Evolutionary conservation across 805 yeast species (phyloP), one percentile per base, ranked within the genome.

Genomic region (Lipomyces yamadae): DNA sequence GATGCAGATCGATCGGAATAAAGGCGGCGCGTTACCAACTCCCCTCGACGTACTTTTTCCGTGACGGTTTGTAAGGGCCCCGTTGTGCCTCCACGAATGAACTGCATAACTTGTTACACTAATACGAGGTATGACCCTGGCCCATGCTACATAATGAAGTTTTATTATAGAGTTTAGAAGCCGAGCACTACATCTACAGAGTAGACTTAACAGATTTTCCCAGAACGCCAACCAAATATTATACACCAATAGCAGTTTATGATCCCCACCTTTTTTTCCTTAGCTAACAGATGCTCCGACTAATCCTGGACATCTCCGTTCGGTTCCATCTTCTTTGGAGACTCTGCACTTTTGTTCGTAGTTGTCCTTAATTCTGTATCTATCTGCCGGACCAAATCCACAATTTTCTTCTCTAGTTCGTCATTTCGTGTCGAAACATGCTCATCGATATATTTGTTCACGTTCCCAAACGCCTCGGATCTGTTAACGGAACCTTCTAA

Each of bases 401-500:
- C 68, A 35, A 67, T 58, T 56, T 52, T 56, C 58, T 7, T 24
- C n/a, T 32, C 34, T 24, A 67, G 33, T 8, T 58, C 63, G 15
- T 58, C 60, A 35, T 62, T 66, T 13, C 52, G 32, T 3, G 52
- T 52, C n/a, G 69, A 60, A 4, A 68, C 63, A n/a, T 50, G 58
- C 11, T 66, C 70, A 15, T 67, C 71, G n/a, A 70, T 70, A 35
- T 70, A 72, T 15, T 53, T 59, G 30, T 66, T 66, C 8, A 72
- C 71, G 8, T 59, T 53, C 11, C 62, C 61, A 33, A 60, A 60
- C 5, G 72, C 72, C 18, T 63, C 62, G 10, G 73, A 72, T 37
- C 74, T 61, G 45, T 58, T 62, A 5, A 72, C 72, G 7, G 66
- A 61, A 6, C 73, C 74, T 64, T 72, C 74, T 13, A 72, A 18